Conservation (phyloP, 2,329 filamentous ascomycete genomes). For the Apiospora rasikravindrae region DNA sequence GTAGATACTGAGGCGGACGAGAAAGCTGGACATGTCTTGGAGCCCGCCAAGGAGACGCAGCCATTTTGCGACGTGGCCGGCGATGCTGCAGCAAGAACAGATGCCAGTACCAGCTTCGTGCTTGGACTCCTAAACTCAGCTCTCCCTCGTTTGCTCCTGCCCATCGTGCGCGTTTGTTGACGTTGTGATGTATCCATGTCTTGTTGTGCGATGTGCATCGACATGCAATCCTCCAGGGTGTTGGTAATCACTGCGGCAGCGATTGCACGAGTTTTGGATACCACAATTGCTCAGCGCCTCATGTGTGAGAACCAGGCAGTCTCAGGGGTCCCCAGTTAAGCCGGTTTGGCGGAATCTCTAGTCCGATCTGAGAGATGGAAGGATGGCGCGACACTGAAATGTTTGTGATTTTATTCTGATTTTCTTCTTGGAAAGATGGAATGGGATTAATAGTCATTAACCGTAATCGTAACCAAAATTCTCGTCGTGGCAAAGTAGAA, state of each 20-base stretch:
- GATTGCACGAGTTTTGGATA: slow-evolving; percentile 34
- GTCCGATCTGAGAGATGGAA: slow-evolving; percentile 18
- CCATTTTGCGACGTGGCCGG: slow-evolving; percentile 31
- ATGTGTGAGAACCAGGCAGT: not conserved
- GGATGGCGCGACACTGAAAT: slow-evolving; percentile 26
- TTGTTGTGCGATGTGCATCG: not conserved
- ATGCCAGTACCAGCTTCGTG: slow-evolving; percentile 27
- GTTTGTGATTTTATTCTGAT: slow-evolving; percentile 28
- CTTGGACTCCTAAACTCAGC: slow-evolving; percentile 23
- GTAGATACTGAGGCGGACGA: slow-evolving; percentile 44
- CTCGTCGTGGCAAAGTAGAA: slow-evolving; percentile 1
- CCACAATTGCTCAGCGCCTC: slow-evolving; percentile 35
- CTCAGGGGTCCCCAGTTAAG: slow-evolving; percentile 18
- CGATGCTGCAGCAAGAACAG: slow-evolving; percentile 31
- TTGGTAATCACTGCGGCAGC: slow-evolving; percentile 28
- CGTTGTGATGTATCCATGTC: not conserved
- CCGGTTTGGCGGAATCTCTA: slow-evolving; percentile 18
- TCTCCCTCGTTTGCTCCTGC: slow-evolving; percentile 19
- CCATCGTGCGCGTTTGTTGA: slow-evolving; percentile 7
- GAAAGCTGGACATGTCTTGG: slow-evolving; percentile 44
- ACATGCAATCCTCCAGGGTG: slow-evolving; percentile 24
- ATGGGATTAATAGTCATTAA: slow-evolving; percentile 35
- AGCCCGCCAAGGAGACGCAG: slow-evolving; percentile 44
- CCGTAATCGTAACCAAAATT: slow-evolving; percentile 34
- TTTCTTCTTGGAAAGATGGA: slow-evolving; percentile 26